Conservation (phyloP, 176 grass and related monocot species). For the Urochloa ruziziensis region DNA sequence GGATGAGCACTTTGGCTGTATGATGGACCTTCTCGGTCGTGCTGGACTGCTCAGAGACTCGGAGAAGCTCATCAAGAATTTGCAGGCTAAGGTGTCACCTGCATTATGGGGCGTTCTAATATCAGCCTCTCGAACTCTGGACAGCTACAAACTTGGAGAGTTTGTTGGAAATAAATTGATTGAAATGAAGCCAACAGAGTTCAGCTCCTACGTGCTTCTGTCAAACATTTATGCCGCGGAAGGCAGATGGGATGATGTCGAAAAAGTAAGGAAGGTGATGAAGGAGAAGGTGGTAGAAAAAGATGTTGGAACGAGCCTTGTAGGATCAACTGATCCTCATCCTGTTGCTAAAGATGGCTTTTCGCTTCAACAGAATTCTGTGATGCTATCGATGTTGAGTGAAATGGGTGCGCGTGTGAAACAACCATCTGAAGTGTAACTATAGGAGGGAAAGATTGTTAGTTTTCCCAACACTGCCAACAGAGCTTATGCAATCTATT, state of each 20-base stretch:
- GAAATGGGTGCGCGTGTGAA: conserved; percentile 40
- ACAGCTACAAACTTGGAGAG: conserved; percentile 49
- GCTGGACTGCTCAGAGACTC: conserved; percentile 52
- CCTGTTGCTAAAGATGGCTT: background rate
- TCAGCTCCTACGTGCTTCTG: conserved; percentile 46
- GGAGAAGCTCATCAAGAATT: conserved; percentile 13
- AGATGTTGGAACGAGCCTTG: conserved; percentile 34
- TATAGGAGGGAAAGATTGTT: background rate
- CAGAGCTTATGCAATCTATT: background rate
- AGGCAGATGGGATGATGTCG: conserved; percentile 62
- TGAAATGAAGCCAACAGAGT: conserved; percentile 48
- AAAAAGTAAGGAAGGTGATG: conserved; percentile 61
- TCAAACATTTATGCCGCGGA: conserved; percentile 59
- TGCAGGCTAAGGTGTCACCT: conserved; percentile 22
- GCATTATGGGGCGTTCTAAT: conserved; percentile 48
- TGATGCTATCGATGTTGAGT: conserved; percentile 24
- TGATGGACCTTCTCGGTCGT: conserved; percentile 68
- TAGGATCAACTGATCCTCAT: background rate
- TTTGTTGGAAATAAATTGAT: conserved; percentile 65
- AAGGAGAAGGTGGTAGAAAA: conserved; percentile 36
- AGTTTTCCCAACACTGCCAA: background rate
- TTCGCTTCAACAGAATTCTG: conserved; percentile 10
- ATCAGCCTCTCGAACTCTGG: conserved; percentile 39
- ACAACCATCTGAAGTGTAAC: background rate
- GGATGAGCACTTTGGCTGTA: conserved; percentile 61